Conservation (phyloP, 495 filamentous ascomycete species). For the Penicillium antarcticum region DNA sequence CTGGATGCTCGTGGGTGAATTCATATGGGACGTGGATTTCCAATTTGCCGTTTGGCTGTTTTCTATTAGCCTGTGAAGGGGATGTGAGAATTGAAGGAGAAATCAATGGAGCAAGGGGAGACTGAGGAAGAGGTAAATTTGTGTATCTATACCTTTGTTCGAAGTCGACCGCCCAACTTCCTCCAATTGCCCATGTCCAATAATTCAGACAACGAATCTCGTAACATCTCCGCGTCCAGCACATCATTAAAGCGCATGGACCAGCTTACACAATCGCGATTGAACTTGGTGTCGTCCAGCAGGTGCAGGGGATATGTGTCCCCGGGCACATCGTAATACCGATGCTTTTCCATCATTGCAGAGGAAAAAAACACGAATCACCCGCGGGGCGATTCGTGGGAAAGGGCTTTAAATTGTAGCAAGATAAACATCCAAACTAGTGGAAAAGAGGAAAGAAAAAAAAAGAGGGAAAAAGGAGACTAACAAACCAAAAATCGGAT, state of each 20-base stretch:
- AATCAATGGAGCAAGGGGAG: no score
- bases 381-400: no score
- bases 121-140: no score
- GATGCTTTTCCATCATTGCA: no score
- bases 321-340: not conserved
- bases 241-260: slow-evolving; percentile 44
- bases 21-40: slow-evolving; percentile 37
- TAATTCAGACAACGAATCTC: slow-evolving; percentile 32
- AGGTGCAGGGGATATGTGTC: slow-evolving; percentile 18
- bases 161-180: slow-evolving; percentile 43
- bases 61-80: slow-evolving; percentile 7
- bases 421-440: no score
- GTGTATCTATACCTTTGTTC: slow-evolving; percentile 27
- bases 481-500: no score
- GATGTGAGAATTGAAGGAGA: not conserved
- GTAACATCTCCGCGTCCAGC: slow-evolving; percentile 42
- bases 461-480: no score
- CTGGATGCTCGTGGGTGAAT: slow-evolving; percentile 24
- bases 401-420: no score
- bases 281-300: slow-evolving; percentile 10
- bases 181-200: slow-evolving; percentile 40
- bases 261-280: slow-evolving; percentile 15
- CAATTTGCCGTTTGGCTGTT: slow-evolving; percentile 21
- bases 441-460: no score
- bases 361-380: no score